Percentiles rank a stretch among this genome's conserved stretches.
Evolutionary conservation across 495 filamentous ascomycete species (phyloP).

Genomic region (Podospora sp.): DNA sequence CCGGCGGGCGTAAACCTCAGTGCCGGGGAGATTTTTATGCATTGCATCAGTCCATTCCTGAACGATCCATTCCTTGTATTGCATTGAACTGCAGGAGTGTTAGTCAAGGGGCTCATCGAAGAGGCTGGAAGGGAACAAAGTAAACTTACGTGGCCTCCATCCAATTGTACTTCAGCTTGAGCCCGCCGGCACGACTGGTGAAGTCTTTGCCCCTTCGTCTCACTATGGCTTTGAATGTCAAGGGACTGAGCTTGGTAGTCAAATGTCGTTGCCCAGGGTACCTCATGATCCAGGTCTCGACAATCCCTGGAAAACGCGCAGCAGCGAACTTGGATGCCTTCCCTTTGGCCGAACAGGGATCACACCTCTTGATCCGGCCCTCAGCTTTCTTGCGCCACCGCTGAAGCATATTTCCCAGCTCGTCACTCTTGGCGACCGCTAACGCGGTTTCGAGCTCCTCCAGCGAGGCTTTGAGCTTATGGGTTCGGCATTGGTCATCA

Average conservation of each 20-base stretch:
- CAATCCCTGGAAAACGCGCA: too few relatives aligned
- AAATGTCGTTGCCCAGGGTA: conserved; percentile 5
- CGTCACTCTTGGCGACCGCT: background rate
- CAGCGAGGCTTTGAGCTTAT: conserved; percentile 1
- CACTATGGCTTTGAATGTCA: conserved; percentile 27
- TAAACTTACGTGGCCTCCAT: conserved; percentile 24
- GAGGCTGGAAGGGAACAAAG: background rate
- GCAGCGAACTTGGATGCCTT: too few relatives aligned
- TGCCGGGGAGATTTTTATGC: background rate
- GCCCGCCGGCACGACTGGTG: conserved; percentile 9
- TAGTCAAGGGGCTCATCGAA: too few relatives aligned
- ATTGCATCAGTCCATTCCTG: conserved; percentile 8
- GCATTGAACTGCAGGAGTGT: conserved; percentile 5
- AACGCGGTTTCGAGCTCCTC: conserved; percentile 1
- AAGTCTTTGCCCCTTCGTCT: conserved; percentile 21
- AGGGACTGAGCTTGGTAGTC: background rate
- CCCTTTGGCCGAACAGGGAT: conserved; percentile 6
- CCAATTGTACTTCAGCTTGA: conserved; percentile 21
- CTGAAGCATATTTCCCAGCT: background rate
- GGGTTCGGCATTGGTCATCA: background rate
- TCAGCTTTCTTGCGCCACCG: background rate
- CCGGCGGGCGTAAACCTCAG: background rate
- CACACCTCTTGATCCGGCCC: background rate
- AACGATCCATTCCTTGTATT: conserved; percentile 17
- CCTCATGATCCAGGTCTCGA: conserved; percentile 22